Conservation (phyloP, 148 eudicot species). For the Camellia japonica region DNA sequence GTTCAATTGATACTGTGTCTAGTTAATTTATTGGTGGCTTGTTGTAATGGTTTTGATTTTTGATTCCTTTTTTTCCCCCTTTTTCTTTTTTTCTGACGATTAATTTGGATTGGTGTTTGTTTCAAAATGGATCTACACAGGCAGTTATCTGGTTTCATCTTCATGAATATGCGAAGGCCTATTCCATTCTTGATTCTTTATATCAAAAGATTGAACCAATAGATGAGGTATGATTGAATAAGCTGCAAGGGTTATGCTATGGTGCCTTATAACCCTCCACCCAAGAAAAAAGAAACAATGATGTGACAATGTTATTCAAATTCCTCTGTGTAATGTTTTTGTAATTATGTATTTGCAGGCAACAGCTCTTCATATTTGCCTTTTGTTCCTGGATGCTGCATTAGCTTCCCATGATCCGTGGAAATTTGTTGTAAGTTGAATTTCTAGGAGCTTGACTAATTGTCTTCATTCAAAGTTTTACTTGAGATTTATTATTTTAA, state of each 20-base stretch:
- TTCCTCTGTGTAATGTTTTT: slow-evolving; percentile 3
- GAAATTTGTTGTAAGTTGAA: slow-evolving; percentile 63
- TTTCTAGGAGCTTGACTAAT: neutral
- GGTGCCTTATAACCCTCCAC: neutral
- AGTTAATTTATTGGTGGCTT: neutral
- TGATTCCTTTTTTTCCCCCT: neutral
- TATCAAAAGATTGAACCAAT: slow-evolving; percentile 85
- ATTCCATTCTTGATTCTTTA: slow-evolving; percentile 60
- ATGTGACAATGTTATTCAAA: neutral
- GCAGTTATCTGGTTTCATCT: slow-evolving; percentile 78
- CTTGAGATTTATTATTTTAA: neutral
- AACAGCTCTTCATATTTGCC: slow-evolving; percentile 72
- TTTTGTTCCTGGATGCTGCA: slow-evolving; percentile 76
- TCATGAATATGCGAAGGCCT: slow-evolving; percentile 67
- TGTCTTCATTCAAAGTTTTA: neutral
- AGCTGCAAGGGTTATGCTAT: neutral
- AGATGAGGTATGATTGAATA: slow-evolving; percentile 57
- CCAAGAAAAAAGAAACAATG: neutral
- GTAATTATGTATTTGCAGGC: slow-evolving; percentile 42
- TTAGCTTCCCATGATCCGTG: slow-evolving; percentile 59
- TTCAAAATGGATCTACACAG: slow-evolving; percentile 33
- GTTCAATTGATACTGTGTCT: slow-evolving; percentile 13
- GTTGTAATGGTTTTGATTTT: neutral
- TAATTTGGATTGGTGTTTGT: neutral
- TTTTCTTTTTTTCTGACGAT: neutral